phyloP scores from a whole-genome alignment of 2,329 filamentous ascomycete genomes.

The Sclerotinia minor region DNA sequence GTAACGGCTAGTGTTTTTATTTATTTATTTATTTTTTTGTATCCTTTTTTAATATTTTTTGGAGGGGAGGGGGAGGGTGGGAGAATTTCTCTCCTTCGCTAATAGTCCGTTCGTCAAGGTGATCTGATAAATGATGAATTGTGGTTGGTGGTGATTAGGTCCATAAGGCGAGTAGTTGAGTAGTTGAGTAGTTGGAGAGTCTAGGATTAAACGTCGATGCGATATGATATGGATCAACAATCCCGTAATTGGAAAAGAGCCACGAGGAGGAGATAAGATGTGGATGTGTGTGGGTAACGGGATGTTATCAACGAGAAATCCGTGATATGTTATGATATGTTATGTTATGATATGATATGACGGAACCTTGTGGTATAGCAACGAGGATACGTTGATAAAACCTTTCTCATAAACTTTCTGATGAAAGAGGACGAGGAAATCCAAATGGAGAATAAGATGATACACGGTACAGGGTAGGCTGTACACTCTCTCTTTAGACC shows the following conservation, averaged over 20 bases:
- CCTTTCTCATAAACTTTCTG: neutral
- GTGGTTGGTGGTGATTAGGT: slow-evolving; percentile 12
- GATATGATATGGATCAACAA: slow-evolving; percentile 24
- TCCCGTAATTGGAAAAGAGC: slow-evolving; percentile 9
- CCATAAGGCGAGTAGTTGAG: neutral
- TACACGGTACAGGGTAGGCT: slow-evolving; percentile 2
- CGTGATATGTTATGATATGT: slow-evolving; percentile 15
- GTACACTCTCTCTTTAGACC: neutral
- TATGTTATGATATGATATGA: slow-evolving; percentile 21
- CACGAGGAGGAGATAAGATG: slow-evolving; percentile 1
- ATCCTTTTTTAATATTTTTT: no score
- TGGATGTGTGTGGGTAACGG: slow-evolving; percentile 8
- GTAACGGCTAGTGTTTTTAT: neutral
- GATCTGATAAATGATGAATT: slow-evolving; percentile 1
- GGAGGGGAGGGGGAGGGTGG: neutral
- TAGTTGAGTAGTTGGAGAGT: neutral
- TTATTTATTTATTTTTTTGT: neutral
- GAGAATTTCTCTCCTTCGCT: neutral
- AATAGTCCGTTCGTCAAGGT: slow-evolving; percentile 1
- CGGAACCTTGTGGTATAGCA: slow-evolving; percentile 5
- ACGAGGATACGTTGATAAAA: slow-evolving; percentile 14
- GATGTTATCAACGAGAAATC: slow-evolving; percentile 8
- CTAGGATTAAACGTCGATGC: slow-evolving; percentile 20
- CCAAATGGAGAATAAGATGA: slow-evolving; percentile 9
- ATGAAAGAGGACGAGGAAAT: neutral